Evolutionary conservation across 2,329 filamentous ascomycete genomes (phyloP).

Genomic region (Metarhizium album): DNA sequence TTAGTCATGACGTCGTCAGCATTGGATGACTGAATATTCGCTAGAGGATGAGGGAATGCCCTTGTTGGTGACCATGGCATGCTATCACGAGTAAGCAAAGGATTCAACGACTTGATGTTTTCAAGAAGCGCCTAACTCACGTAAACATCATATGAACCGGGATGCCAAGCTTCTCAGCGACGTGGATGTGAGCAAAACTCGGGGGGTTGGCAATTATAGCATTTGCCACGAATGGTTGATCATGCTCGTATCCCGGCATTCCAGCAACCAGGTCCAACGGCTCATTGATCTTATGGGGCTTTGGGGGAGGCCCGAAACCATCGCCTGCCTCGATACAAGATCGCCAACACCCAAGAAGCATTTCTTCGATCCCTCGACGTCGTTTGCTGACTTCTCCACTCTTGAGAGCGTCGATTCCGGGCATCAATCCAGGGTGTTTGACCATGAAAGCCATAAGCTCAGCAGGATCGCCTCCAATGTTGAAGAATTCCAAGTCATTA

Average conservation of each 20-base stretch:
- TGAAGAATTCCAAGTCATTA: slow-evolving; percentile 64
- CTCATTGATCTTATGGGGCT: slow-evolving; percentile 35
- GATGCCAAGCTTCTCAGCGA: slow-evolving; percentile 64
- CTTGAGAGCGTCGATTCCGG: slow-evolving; percentile 64
- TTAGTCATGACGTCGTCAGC: slow-evolving; percentile 70
- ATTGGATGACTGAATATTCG: slow-evolving; percentile 68
- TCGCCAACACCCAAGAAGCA: slow-evolving; percentile 77
- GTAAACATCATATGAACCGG: slow-evolving; percentile 86
- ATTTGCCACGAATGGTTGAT: slow-evolving; percentile 68
- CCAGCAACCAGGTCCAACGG: slow-evolving; percentile 27
- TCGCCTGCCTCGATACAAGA: slow-evolving; percentile 74
- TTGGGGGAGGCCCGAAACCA: slow-evolving; percentile 41
- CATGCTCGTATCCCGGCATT: slow-evolving; percentile 29
- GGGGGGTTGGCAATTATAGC: slow-evolving; percentile 71
- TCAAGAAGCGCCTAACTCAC: slow-evolving; percentile 32
- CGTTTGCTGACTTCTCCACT: slow-evolving; percentile 68
- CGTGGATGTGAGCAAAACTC: slow-evolving; percentile 65
- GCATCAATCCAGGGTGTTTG: slow-evolving; percentile 78
- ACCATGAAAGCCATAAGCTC: slow-evolving; percentile 86
- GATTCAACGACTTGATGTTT: not conserved
- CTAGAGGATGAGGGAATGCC: slow-evolving; percentile 75
- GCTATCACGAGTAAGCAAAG: slow-evolving; percentile 33
- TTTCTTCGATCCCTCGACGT: slow-evolving; percentile 64
- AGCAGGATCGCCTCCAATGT: slow-evolving; percentile 64
- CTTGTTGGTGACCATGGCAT: slow-evolving; percentile 89